phyloP scores from a whole-genome alignment of 2,329 filamentous ascomycete genomes.

The Aspergillus jensenii region DNA sequence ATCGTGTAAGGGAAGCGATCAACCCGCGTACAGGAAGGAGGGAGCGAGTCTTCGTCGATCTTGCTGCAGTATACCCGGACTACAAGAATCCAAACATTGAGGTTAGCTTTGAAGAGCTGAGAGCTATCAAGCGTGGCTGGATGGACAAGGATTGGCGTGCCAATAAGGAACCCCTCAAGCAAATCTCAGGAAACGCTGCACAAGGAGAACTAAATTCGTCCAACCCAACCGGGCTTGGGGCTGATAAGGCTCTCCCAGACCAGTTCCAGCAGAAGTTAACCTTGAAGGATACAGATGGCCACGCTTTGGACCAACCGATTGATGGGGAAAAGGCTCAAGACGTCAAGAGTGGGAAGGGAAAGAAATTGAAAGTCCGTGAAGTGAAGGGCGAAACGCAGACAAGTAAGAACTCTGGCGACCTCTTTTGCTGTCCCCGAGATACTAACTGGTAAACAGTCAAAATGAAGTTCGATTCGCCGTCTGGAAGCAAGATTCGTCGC shows the following conservation, averaged over 20 bases:
- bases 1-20: slow-evolving; percentile 74
- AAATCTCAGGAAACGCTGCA: slow-evolving; percentile 45
- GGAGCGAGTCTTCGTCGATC: slow-evolving; percentile 83
- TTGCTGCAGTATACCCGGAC: slow-evolving; percentile 81
- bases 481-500: slow-evolving; percentile 77
- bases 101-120: slow-evolving; percentile 87
- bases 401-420: slow-evolving; percentile 55
- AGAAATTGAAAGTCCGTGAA: slow-evolving; percentile 79
- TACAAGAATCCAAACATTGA: slow-evolving; percentile 70
- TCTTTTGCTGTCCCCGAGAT: neutral
- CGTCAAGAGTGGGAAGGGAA: slow-evolving; percentile 47
- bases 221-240: slow-evolving; percentile 18
- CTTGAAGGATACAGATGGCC: slow-evolving; percentile 23
- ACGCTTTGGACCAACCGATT: slow-evolving; percentile 13
- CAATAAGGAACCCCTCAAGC: slow-evolving; percentile 55
- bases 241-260: slow-evolving; percentile 27
- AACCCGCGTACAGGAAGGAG: slow-evolving; percentile 80
- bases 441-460: slow-evolving; percentile 63
- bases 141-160: slow-evolving; percentile 54
- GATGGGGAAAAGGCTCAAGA: slow-evolving; percentile 26
- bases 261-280: slow-evolving; percentile 34
- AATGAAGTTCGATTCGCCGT: slow-evolving; percentile 87
- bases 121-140: slow-evolving; percentile 74
- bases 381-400: slow-evolving; percentile 86
- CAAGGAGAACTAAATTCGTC: slow-evolving; percentile 19